These are phyloP conservation scores for Eruca vesicaria DNA, from an alignment of 441 rosid genomes.

Conservation along the genomic window DNA sequence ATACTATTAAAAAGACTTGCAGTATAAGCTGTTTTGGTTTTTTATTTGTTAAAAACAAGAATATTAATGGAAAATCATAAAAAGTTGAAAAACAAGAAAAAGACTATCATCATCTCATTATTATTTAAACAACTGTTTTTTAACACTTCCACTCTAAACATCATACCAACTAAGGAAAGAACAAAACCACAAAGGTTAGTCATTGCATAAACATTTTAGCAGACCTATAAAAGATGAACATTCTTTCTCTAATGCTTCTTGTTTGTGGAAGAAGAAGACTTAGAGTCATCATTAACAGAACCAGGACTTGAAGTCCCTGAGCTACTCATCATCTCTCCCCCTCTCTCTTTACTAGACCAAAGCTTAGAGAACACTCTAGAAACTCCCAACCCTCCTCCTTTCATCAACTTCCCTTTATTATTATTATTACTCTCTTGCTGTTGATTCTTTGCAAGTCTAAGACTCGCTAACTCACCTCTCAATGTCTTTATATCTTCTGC, in stretches of 20 bases:
- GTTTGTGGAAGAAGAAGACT: constrained; percentile 51
- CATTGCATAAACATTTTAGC: constrained; percentile 6
- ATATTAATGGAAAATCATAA: background rate
- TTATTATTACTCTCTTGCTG: constrained; percentile 29
- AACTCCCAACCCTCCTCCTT: constrained; percentile 58
- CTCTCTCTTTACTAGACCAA: constrained; percentile 55
- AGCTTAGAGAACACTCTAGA: constrained; percentile 59
- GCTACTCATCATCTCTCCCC: constrained; percentile 56
- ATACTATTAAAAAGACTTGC: background rate
- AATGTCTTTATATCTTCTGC: constrained; percentile 58
- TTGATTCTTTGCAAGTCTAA: constrained; percentile 35
- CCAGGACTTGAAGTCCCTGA: constrained; percentile 74
- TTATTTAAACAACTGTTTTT: constrained; percentile 12
- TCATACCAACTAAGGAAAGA: constrained; percentile 14
- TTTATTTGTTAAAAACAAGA: background rate
- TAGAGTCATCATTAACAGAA: constrained; percentile 50
- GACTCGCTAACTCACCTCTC: constrained; percentile 54
- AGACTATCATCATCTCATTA: background rate
- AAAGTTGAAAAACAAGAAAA: background rate
- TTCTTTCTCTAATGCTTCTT: constrained; percentile 45
- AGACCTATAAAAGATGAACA: constrained; percentile 10
- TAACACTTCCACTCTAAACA: constrained; percentile 17
- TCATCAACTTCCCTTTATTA: constrained; percentile 36
- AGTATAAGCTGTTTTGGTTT: background rate
- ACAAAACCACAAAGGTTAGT: constrained; percentile 21